phyloP scores from a whole-genome alignment of 495 filamentous ascomycete genomes.

The Pseudevernia furfuracea region DNA sequence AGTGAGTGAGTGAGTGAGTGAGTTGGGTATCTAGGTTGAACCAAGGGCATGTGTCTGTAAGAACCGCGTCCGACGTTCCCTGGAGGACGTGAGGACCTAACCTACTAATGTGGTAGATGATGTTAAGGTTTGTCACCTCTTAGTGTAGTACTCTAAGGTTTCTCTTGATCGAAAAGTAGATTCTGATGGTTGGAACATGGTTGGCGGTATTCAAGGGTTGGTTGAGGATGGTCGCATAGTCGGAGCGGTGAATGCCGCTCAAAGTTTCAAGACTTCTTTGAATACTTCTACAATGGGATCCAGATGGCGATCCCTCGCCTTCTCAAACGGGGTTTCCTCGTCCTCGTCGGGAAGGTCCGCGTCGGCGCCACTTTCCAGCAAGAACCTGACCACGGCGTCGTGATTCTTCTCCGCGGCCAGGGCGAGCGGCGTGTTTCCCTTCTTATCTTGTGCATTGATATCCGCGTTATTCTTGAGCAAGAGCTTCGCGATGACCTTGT shows the following conservation, averaged over 20 bases:
- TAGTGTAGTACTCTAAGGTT: no score
- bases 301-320: slow-evolving; percentile 16
- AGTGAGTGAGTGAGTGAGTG: no score
- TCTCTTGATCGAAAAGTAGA: neutral
- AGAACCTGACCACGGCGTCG: slow-evolving; percentile 19
- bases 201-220: no score
- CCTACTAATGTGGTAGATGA: no score
- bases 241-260: neutral
- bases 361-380: slow-evolving; percentile 26
- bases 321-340: slow-evolving; percentile 23
- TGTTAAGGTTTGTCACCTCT: no score
- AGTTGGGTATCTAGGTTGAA: no score
- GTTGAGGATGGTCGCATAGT: neutral
- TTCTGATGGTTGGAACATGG: neutral
- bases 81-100: no score
- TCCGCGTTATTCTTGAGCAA: slow-evolving; percentile 26
- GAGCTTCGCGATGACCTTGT: slow-evolving; percentile 23
- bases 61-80: no score
- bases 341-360: slow-evolving; percentile 19
- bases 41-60: no score
- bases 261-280: slow-evolving; percentile 8
- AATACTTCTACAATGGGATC: slow-evolving; percentile 13
- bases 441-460: slow-evolving; percentile 24
- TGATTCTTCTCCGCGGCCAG: slow-evolving; percentile 20
- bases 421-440: slow-evolving; percentile 29